Evolutionary conservation across 306 rosid genomes (phyloP), one percentile per base, ranked within the genome.

Genomic region (Morella rubra): DNA sequence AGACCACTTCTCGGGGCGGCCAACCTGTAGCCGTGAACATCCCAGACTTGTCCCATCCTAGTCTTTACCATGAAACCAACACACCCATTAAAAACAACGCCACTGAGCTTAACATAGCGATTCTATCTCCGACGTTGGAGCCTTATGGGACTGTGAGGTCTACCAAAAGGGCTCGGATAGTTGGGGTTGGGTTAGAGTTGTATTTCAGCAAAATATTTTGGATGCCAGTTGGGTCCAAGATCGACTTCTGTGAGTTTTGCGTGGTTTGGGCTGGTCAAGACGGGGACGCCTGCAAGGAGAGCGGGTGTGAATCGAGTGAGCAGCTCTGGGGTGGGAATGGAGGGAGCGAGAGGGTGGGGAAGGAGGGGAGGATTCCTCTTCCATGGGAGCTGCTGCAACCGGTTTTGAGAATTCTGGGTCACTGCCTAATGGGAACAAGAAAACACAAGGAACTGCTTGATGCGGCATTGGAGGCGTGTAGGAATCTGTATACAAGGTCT

Each of bases 331-430:
- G 61, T 0, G 62, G 24, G 1, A 20, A 50, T 0, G 13, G 11
- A 0, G 47, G 10, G 55, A 61, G 8, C 7, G 19, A 20, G 76
- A 40, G 11, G 44, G 32, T 18, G 52, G 75, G 42, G 74, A 32
- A 14, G 5, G 85, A 79, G 56, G 90, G 93, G 8, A 87, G 91
- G 71, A 86, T 91, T 78, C 86, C 92, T 1, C 20, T 94, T 52
- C 89, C 91, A 7, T 91, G 93, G 89, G 98, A 94, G 58, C 45
- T 91, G 76, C 42, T 90, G 58, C 93, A 90, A 32, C 97, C 93
- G 0, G 64, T 86, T 0, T 3, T 90, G 80, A 87, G 94, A 72
- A 79, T 90, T 19, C 19, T 91, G 56, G 95, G 88, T 1, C 95
- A 94, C 44, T 92, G 95, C 53, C 53, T 94, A 69, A 32, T 89